Conservation (phyloP, 1,284 basidiomycete genomes). For the Prillingera fragicola region DNA sequence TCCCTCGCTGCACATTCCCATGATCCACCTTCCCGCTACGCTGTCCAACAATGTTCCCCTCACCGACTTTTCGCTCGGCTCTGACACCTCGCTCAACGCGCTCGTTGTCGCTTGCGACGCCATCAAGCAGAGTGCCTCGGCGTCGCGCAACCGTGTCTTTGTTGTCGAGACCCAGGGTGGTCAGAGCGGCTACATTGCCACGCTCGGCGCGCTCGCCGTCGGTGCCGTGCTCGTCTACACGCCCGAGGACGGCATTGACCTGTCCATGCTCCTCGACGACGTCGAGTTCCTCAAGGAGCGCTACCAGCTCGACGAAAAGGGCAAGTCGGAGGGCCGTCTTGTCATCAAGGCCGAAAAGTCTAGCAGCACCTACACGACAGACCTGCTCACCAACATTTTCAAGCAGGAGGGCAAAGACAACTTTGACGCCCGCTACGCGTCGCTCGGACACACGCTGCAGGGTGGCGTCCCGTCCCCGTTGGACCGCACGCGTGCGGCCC, state of each 20-base stretch:
- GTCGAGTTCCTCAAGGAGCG: slow-evolving; percentile 84
- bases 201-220: slow-evolving; percentile 87
- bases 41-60: slow-evolving; percentile 97
- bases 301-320: slow-evolving; percentile 79
- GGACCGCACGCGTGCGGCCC: slow-evolving; percentile 84
- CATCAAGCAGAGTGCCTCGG: slow-evolving; percentile 95
- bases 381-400: slow-evolving; percentile 87
- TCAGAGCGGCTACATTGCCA: slow-evolving; percentile 90
- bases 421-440: slow-evolving; percentile 92
- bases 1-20: slow-evolving; percentile 86
- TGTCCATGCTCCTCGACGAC: slow-evolving; percentile 75
- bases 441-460: slow-evolving; percentile 92
- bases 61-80: slow-evolving; percentile 91
- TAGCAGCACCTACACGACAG: slow-evolving; percentile 83
- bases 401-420: slow-evolving; percentile 83
- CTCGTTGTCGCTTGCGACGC: slow-evolving; percentile 97
- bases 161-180: slow-evolving; percentile 98
- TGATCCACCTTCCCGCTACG: slow-evolving; percentile 88
- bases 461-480: slow-evolving; percentile 90
- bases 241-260: slow-evolving; percentile 80
- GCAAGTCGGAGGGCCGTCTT: slow-evolving; percentile 84
- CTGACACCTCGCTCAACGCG: slow-evolving; percentile 92
- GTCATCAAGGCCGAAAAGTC: slow-evolving; percentile 87
- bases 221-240: slow-evolving; percentile 92
- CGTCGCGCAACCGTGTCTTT: slow-evolving; percentile 90